Evolutionary conservation across 441 rosid species (phyloP).

Genomic region (Arabidopsis hybrid): DNA sequence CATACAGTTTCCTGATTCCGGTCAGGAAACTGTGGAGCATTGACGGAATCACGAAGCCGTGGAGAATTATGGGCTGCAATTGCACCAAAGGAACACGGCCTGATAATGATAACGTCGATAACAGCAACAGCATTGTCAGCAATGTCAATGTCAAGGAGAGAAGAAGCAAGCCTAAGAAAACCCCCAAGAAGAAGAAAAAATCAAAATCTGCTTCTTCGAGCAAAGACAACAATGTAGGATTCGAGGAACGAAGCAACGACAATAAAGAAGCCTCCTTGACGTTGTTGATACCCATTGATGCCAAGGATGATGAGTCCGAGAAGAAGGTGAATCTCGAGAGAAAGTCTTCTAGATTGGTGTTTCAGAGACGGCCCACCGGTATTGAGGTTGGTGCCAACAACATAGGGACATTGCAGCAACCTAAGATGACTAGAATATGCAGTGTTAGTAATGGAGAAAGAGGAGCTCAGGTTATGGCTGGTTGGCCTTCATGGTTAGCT

Average conservation of each 20-base stretch:
- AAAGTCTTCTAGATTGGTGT: slow-evolving; percentile 43
- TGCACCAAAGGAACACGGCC: slow-evolving; percentile 76
- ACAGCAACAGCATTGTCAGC: no score
- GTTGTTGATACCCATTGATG: slow-evolving; percentile 52
- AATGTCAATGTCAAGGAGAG: slow-evolving; percentile 43
- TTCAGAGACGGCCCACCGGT: slow-evolving; percentile 44
- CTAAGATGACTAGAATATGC: slow-evolving; percentile 51
- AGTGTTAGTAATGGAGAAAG: slow-evolving; percentile 65
- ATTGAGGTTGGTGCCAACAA: slow-evolving; percentile 34
- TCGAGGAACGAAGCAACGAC: slow-evolving; percentile 48
- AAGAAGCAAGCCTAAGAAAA: slow-evolving; percentile 38
- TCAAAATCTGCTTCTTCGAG: slow-evolving; percentile 49
- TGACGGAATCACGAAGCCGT: slow-evolving; percentile 25
- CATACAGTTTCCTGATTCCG: slow-evolving; percentile 45
- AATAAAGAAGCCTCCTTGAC: slow-evolving; percentile 52
- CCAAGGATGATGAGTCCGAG: slow-evolving; percentile 48
- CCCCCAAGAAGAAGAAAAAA: slow-evolving; percentile 47
- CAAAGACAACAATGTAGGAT: slow-evolving; percentile 50
- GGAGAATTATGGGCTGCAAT: slow-evolving; percentile 78
- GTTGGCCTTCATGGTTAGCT: slow-evolving; percentile 96
- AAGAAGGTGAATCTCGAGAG: slow-evolving; percentile 42
- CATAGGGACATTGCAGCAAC: slow-evolving; percentile 41
- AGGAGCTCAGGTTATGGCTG: slow-evolving; percentile 79
- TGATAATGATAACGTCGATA: slow-evolving; percentile 38
- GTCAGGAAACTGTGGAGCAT: slow-evolving; percentile 48